Percentiles rank a stretch among this genome's conserved stretches.
Conservation (phyloP, 1,284 basidiomycete genomes). For the Dichomitus squalens region DNA sequence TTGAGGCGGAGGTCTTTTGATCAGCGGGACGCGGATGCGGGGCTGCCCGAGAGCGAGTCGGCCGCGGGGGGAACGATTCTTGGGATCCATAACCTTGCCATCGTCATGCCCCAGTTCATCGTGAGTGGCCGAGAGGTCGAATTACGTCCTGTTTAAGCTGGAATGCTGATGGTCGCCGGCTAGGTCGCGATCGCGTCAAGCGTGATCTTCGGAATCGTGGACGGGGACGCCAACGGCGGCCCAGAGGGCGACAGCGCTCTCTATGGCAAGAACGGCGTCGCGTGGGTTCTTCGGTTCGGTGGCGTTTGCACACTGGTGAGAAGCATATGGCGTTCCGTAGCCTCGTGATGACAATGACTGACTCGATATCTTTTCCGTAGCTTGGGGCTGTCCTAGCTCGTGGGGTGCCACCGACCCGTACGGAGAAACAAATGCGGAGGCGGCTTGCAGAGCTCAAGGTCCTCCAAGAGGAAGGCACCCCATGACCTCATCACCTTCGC, state of each 20-base stretch:
- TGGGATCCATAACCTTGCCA: constrained; percentile 94
- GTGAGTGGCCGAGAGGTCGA: constrained; percentile 49
- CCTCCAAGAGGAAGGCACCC: constrained; percentile 58
- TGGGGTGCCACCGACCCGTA: constrained; percentile 83
- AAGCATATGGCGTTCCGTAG: constrained; percentile 6
- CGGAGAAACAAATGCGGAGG: constrained; percentile 85
- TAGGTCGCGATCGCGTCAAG: constrained; percentile 90
- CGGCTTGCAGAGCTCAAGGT: constrained; percentile 79
- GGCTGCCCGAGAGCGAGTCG: constrained; percentile 39
- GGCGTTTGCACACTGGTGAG: constrained; percentile 76
- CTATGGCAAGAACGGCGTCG: constrained; percentile 83
- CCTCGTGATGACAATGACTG: neutral
- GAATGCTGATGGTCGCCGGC: neutral
- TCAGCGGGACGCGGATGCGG: constrained; percentile 49
- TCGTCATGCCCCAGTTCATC: constrained; percentile 91
- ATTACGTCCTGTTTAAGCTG: neutral
- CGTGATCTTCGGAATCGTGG: constrained; percentile 83
- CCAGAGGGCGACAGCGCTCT: constrained; percentile 58
- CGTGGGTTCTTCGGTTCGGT: constrained; percentile 93
- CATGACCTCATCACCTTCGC: constrained; percentile 33
- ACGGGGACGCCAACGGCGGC: constrained; percentile 45
- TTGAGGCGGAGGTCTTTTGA: constrained; percentile 68
- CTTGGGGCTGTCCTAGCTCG: constrained; percentile 74
- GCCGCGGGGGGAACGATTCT: constrained; percentile 92
- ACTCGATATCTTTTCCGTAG: constrained; percentile 28